A percentile compares a stretch with the other conserved stretches of the same genome.
Conservation (phyloP, 2,329 filamentous ascomycete genomes). For the Scedosporium aurantiacum region DNA sequence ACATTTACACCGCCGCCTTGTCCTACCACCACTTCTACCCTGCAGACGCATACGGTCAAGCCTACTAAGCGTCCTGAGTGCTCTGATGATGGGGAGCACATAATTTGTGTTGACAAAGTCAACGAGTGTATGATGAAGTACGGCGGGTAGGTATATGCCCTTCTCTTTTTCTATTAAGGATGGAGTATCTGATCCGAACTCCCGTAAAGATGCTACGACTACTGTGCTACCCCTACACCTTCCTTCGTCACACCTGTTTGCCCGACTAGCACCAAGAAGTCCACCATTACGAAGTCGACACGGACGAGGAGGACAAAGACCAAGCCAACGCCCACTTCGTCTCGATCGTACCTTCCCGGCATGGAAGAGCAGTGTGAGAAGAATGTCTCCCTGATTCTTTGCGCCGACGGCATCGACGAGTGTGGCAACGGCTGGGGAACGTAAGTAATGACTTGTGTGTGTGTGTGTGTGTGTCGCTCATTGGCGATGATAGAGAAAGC, state of each 20-base stretch:
- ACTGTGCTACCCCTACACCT: neutral
- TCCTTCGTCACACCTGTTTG: neutral
- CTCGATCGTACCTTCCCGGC: neutral
- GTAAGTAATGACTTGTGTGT: neutral
- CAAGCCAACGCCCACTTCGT: neutral
- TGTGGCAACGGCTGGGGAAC: slow-evolving; percentile 4
- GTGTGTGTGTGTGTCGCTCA: neutral
- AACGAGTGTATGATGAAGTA: slow-evolving; percentile 7
- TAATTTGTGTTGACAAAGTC: slow-evolving; percentile 4
- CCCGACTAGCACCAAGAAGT: neutral
- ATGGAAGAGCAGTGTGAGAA: neutral
- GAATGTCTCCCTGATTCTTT: neutral
- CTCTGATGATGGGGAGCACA: neutral
- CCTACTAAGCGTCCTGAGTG: neutral
- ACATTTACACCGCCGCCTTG: slow-evolving; percentile 3
- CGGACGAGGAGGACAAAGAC: neutral
- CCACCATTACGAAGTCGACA: neutral
- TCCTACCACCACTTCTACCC: neutral
- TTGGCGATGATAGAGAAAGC: neutral
- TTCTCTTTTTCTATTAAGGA: neutral
- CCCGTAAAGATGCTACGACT: neutral
- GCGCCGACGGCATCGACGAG: slow-evolving; percentile 4
- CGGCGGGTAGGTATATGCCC: slow-evolving; percentile 4
- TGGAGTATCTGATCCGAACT: neutral
- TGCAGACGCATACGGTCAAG: neutral